Base-by-base conservation (phyloP, 441 rosid species). In the Eugenia klotzschiana region DNA sequence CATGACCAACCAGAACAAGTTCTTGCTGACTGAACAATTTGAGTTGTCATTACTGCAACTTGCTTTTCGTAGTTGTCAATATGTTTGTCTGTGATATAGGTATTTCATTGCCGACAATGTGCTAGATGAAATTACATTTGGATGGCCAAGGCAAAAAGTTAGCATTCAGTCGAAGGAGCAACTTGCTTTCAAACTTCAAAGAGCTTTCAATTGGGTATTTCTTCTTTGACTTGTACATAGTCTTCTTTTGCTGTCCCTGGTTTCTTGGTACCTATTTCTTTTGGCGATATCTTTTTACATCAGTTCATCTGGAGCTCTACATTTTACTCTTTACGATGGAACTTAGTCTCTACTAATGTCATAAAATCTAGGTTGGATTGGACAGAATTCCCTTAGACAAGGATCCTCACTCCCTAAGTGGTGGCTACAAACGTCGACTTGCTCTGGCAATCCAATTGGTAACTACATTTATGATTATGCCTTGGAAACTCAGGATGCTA, bases 381-480 rank as follows among this genome's bases (percentile, higher is more conserved):
- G 90, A 89, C 84, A 92, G 92, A 83, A 90, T 93, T 80, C 89
- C 96, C 41, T 87, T 95, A 91, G 97, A 92, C 84, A 95, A 93
- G 91, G 95, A 94, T 90, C 98, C 98, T 58, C 95, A 93, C 80
- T 92, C 95, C 80, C 91, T 96, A 52, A 96, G 98, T 84, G 99
- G 98, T 86, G 98, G 98, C 86, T 95, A 93, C 89, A 96, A 96
- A 88, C 97, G 95, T 58, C 89, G 96, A 77, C 97, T 96, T 90
- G 99, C 99, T 84, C 84, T 96, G 84, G 96, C 99, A 82, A 91
- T 93, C 87, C 99, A 96, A 85, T 86, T 94, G 88, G 99, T 96
- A 90, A 88, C 94, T 83, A 85, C 85, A 33, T 27, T 73, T 41
- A 53, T 7, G n/a, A 73, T 83, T 52, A 41, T 22, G 83, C 49